These are phyloP conservation scores for Cyclotella sp. DNA, from an alignment of 108 stramenopile genomes.

Conservation along the genomic window DNA sequence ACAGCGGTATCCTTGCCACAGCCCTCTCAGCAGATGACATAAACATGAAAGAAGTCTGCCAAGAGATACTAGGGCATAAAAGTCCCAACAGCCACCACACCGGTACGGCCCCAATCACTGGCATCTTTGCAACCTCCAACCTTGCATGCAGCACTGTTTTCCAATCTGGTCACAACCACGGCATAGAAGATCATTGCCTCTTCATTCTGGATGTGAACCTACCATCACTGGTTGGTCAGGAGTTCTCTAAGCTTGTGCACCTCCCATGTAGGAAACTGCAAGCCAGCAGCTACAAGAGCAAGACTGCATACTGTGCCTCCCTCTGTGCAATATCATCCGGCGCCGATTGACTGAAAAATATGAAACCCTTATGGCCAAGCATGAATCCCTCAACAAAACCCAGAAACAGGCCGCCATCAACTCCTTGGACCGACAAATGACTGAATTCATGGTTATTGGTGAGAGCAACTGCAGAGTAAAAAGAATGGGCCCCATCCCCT, in stretches of 20 bases:
- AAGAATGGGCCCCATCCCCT: too few species aligned
- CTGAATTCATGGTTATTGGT: background rate
- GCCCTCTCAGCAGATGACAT: background rate
- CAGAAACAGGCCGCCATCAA: background rate
- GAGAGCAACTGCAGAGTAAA: background rate
- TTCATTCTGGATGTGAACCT: too few species aligned
- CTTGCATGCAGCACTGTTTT: too few species aligned
- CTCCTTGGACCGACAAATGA: background rate
- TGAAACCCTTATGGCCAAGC: too few species aligned
- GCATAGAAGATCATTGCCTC: constrained; percentile 3
- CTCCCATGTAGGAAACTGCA: background rate
- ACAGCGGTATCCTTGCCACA: background rate
- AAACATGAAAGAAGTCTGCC: too few species aligned
- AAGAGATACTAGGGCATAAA: too few species aligned
- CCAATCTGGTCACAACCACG: background rate
- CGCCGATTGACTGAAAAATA: too few species aligned
- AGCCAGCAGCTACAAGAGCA: too few species aligned
- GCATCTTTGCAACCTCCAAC: too few species aligned
- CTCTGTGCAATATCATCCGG: too few species aligned
- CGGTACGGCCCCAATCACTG: background rate
- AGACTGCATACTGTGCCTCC: background rate
- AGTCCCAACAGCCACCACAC: too few species aligned
- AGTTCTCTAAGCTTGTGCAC: background rate
- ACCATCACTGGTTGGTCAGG: background rate
- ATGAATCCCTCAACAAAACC: background rate